Base-by-base conservation (phyloP, 176 grass and related monocot genomes). In the Tillandsia leiboldiana region DNA sequence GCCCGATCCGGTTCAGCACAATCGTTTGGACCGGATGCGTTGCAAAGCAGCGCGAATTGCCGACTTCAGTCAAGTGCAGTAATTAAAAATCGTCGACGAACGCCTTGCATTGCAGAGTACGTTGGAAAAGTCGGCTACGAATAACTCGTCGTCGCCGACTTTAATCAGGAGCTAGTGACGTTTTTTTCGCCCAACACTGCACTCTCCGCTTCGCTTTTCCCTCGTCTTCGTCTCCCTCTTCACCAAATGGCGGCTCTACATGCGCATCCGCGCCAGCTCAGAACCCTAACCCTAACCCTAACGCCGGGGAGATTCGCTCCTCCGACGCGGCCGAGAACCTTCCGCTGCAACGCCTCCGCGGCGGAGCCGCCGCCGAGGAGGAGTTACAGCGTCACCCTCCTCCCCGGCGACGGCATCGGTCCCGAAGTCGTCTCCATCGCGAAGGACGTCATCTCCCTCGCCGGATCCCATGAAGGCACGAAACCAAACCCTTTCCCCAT, bases 401-500 rank as follows among this genome's bases (percentile, higher is more conserved):
- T 92, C 26, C 89, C 89, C 6, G 93, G 93, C 3, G 93, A 97
- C 12, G 93, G 93, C 56, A 97, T 97, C 53, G 93, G 93, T 50
- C 93, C 93, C 0, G 93, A 97, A 82, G 93, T 97, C 78, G 89
- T 97, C 50, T 85, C 93, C 10, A 81, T 97, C 61, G 83, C 93
- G 76, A 90, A 92, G 79, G 89, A 92, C 63, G 86, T 90, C 8
- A 84, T 97, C 28, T 85, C 86, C 84, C 73, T 82, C 64, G 82
- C 71, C 3, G 89, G 86, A 47, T 76, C 89, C 24, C 77, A 84
- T 12, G 81, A 92, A 92, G 93, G 93, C 50, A 42, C 33, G 33
- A 42, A 79, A 51, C 52, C 22, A 12, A 6, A 47, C 22, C 5
- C 1, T 20, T 64, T 3, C 13, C 12, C 20, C 2, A 26, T 10